These are phyloP conservation scores for Lumnitzera littorea DNA, from an alignment of 345 rosid species.

Conservation along the genomic window DNA sequence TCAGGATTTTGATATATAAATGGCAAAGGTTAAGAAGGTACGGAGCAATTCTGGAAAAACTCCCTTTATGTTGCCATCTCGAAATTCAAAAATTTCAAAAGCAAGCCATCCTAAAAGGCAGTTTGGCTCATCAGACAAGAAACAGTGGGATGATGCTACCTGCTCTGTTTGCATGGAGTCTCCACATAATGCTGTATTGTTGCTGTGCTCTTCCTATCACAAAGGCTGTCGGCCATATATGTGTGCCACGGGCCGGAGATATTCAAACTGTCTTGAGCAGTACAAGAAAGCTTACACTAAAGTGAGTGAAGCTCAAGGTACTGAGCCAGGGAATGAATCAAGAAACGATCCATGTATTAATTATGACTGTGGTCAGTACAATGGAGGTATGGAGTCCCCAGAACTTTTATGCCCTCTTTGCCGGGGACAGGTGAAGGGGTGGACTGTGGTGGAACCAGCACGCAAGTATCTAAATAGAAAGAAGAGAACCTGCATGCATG, in stretches of 20 bases:
- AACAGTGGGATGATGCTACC: conserved; percentile 57
- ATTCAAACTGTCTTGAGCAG: conserved; percentile 81
- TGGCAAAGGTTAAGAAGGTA: conserved; percentile 49
- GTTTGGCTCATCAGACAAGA: conserved; percentile 34
- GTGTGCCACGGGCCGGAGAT: conserved; percentile 83
- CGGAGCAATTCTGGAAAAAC: conserved; percentile 20
- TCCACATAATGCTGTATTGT: conserved; percentile 87
- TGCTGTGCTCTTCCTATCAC: conserved; percentile 70
- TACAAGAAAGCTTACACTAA: conserved; percentile 70
- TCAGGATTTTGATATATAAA: conserved; percentile 12
- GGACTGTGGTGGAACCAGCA: conserved; percentile 79
- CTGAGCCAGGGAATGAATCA: conserved; percentile 12
- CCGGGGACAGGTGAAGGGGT: conserved; percentile 89
- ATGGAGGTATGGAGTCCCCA: conserved; percentile 38
- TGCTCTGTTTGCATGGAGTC: conserved; percentile 76
- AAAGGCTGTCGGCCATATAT: conserved; percentile 93
- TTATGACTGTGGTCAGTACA: conserved; percentile 12
- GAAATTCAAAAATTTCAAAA: conserved; percentile 29
- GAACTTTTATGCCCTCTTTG: conserved; percentile 82
- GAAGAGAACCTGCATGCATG: conserved; percentile 77
- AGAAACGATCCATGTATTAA: conserved; percentile 14
- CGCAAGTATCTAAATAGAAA: conserved; percentile 54
- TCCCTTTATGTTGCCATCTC: conserved; percentile 28
- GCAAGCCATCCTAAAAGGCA: conserved; percentile 16
- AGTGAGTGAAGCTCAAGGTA: conserved; percentile 24